Evolutionary conservation across 2,329 filamentous ascomycete genomes (phyloP).

Genomic region (Nannizziopsis barbatae): DNA sequence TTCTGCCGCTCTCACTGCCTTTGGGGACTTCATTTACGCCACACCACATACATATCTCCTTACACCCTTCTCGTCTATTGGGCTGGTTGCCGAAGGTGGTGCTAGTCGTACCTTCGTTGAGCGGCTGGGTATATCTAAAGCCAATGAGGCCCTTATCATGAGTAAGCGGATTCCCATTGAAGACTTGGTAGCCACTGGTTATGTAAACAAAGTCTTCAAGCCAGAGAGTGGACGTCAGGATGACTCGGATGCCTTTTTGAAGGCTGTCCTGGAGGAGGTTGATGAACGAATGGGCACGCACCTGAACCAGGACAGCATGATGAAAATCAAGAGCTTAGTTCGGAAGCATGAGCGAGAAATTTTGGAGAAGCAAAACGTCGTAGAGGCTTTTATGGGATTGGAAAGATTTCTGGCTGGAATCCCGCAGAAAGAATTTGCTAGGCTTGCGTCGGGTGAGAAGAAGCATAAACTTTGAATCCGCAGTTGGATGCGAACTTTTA

Average conservation of each 20-base stretch:
- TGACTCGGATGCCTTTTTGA: slow-evolving; percentile 58
- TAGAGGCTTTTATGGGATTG: slow-evolving; percentile 76
- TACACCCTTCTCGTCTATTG: slow-evolving; percentile 81
- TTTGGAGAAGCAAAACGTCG: slow-evolving; percentile 64
- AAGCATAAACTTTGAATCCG: slow-evolving; percentile 71
- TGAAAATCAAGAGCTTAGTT: slow-evolving; percentile 77
- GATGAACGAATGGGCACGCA: slow-evolving; percentile 70
- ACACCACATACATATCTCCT: slow-evolving; percentile 72
- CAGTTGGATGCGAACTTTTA: neutral
- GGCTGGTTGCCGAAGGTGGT: slow-evolving; percentile 80
- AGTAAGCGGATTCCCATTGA: slow-evolving; percentile 62
- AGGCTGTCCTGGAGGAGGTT: slow-evolving; percentile 64
- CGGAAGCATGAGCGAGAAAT: slow-evolving; percentile 58
- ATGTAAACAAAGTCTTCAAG: slow-evolving; percentile 72
- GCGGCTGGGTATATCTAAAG: slow-evolving; percentile 66
- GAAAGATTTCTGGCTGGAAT: slow-evolving; percentile 67
- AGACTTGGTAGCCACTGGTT: slow-evolving; percentile 65
- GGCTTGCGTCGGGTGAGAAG: slow-evolving; percentile 78
- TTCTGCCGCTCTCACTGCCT: slow-evolving; percentile 67
- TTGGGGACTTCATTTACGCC: slow-evolving; percentile 87
- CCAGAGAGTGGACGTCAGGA: slow-evolving; percentile 44
- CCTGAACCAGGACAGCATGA: slow-evolving; percentile 64
- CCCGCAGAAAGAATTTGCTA: slow-evolving; percentile 80
- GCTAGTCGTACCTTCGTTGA: slow-evolving; percentile 67
- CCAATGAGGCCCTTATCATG: slow-evolving; percentile 90